Evolutionary conservation across 2,329 filamentous ascomycete species (phyloP).

Genomic region (Xylariaceae sp.): DNA sequence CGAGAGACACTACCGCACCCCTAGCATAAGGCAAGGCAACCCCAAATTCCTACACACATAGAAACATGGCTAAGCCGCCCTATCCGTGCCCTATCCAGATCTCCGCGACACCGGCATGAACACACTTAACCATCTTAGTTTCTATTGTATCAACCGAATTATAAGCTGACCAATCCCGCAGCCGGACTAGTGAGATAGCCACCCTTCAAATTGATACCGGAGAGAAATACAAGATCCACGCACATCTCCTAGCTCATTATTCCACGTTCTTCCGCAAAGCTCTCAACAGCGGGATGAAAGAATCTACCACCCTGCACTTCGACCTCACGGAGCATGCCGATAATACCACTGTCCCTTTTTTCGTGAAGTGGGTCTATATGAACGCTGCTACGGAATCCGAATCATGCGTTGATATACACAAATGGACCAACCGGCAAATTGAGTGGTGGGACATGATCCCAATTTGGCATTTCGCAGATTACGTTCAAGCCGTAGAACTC

Average conservation of each 20-base stretch:
- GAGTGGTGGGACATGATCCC: not conserved
- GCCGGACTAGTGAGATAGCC: not conserved
- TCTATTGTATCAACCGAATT: too few species aligned
- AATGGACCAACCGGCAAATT: too few species aligned
- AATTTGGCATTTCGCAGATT: not conserved
- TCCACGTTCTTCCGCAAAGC: conserved; percentile 3
- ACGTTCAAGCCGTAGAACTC: not conserved
- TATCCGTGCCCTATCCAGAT: too few species aligned
- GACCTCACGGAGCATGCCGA: not conserved
- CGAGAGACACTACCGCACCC: too few species aligned
- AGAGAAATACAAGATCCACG: not conserved
- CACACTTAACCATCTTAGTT: too few species aligned
- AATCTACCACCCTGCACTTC: not conserved
- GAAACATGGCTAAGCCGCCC: too few species aligned
- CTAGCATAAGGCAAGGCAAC: too few species aligned
- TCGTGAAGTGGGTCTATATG: conserved; percentile 2
- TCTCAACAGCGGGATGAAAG: conserved; percentile 3
- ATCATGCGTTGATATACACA: too few species aligned
- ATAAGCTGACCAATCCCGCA: too few species aligned
- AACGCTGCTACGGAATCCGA: too few species aligned
- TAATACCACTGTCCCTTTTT: not conserved
- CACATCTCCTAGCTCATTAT: conserved; percentile 1
- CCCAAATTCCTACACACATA: too few species aligned
- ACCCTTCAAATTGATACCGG: not conserved
- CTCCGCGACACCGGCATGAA: too few species aligned